A percentile compares a stretch with the other conserved stretches of the same genome.
These are phyloP conservation scores for Tagetes patula DNA, from an alignment of 129 eudicot genomes.

Conservation along the genomic window DNA sequence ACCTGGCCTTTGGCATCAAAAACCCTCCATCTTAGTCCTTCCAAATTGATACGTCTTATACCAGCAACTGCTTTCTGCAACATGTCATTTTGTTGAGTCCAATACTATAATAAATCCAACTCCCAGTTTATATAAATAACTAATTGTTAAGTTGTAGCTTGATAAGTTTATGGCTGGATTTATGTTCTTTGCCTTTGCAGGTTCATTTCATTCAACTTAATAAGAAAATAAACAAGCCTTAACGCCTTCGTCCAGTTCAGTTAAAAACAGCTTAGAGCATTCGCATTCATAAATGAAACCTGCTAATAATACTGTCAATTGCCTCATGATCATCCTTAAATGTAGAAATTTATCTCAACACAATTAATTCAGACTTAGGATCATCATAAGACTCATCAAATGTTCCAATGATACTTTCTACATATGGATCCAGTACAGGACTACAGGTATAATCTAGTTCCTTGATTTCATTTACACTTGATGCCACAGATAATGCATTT, in stretches of 20 bases:
- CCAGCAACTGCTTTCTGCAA: constrained; percentile 95
- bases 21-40: constrained; percentile 91
- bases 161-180: not conserved
- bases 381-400: constrained; percentile 16
- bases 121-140: not conserved
- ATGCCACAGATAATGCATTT: constrained; percentile 14
- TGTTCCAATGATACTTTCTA: not conserved
- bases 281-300: not conserved
- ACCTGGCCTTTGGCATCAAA: constrained; percentile 99
- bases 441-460: not conserved
- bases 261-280: not conserved
- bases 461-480: not conserved
- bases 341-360: not conserved
- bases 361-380: not conserved
- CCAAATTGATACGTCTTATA: constrained; percentile 77
- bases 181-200: not conserved
- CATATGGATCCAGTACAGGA: not conserved
- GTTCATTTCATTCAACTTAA: not conserved
- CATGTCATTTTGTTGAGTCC: not conserved
- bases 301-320: not conserved
- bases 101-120: not conserved
- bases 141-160: not conserved
- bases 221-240: not conserved
- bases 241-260: not conserved
- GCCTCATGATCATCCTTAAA: not conserved